A percentile compares a stretch with the other conserved stretches of the same genome.
These are phyloP conservation scores for Penicillium sp. DNA, from an alignment of 2,329 filamentous ascomycete species.

Conservation along the genomic window DNA sequence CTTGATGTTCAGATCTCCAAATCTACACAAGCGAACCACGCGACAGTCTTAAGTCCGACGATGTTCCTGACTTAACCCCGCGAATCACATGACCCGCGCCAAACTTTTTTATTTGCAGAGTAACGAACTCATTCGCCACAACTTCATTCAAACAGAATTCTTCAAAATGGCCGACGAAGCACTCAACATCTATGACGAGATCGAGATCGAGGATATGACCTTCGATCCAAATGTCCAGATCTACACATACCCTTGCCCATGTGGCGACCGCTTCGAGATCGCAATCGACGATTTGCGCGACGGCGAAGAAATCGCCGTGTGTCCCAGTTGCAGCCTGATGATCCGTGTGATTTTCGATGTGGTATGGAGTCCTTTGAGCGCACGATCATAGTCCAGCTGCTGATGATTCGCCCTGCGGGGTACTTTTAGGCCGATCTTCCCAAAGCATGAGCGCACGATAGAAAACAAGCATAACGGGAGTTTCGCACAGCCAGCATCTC, in stretches of 20 bases:
- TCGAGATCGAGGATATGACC: conserved; percentile 98
- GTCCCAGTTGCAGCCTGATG: conserved; percentile 96
- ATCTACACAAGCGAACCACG: neutral
- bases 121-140: conserved; percentile 6
- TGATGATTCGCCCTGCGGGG: conserved; percentile 8
- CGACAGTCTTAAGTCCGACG: conserved; percentile 5
- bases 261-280: conserved; percentile 95
- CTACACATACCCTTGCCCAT: conserved; percentile 96
- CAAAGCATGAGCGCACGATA: conserved; percentile 38
- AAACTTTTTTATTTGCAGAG: conserved; percentile 25
- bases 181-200: conserved; percentile 88
- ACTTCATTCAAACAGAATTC: neutral
- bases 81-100: conserved; percentile 31
- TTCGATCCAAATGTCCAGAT: conserved; percentile 80
- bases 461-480: neutral
- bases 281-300: conserved; percentile 80
- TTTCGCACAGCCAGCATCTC: neutral
- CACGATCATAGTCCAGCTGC: neutral
- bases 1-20: neutral
- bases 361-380: conserved; percentile 52
- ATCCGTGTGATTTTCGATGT: conserved; percentile 90
- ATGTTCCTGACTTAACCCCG: conserved; percentile 13
- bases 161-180: conserved; percentile 63
- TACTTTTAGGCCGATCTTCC: conserved; percentile 53
- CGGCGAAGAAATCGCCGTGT: conserved; percentile 92